Evolutionary conservation across 1,139 yeast species (phyloP).

Genomic region (Yamadazyma diddensiae): DNA sequence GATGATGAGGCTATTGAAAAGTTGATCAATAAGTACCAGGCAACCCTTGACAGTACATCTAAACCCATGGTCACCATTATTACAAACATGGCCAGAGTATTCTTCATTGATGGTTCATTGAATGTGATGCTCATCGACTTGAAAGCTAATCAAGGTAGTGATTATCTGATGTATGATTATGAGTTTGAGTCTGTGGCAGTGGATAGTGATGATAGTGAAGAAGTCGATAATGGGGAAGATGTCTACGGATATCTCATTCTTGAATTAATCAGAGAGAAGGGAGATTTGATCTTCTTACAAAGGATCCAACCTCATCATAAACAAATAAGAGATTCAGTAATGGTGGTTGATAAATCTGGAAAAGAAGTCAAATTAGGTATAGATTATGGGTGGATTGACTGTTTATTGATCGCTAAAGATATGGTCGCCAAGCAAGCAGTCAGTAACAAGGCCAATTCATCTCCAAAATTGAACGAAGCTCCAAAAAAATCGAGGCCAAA

Average conservation of each 20-base stretch:
- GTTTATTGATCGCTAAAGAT: conserved; percentile 43
- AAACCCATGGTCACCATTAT: conserved; percentile 47
- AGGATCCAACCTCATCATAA: conserved; percentile 25
- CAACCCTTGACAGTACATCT: conserved; percentile 30
- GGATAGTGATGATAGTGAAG: conserved; percentile 42
- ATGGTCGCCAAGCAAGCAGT: conserved; percentile 24
- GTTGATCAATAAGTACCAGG: conserved; percentile 39
- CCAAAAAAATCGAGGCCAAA: no score
- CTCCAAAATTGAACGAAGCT: no score
- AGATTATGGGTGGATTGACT: conserved; percentile 46
- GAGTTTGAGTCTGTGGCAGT: conserved; percentile 50
- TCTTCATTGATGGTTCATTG: conserved; percentile 36
- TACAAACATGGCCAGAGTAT: conserved; percentile 45
- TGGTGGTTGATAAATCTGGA: conserved; percentile 37
- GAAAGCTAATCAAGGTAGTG: conserved; percentile 52
- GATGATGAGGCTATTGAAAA: conserved; percentile 38
- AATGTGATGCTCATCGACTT: conserved; percentile 44
- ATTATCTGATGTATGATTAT: conserved; percentile 75
- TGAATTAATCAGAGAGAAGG: conserved; percentile 55
- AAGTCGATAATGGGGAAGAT: conserved; percentile 20
- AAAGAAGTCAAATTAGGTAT: conserved; percentile 33
- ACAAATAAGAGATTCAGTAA: conserved; percentile 27
- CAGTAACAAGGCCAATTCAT: not conserved
- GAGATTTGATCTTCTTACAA: conserved; percentile 58
- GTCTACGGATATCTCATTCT: conserved; percentile 60